These are phyloP conservation scores for Globomyces pollinis-pini DNA, from an alignment of 192 early-diverging fungal species.

Conservation along the genomic window DNA sequence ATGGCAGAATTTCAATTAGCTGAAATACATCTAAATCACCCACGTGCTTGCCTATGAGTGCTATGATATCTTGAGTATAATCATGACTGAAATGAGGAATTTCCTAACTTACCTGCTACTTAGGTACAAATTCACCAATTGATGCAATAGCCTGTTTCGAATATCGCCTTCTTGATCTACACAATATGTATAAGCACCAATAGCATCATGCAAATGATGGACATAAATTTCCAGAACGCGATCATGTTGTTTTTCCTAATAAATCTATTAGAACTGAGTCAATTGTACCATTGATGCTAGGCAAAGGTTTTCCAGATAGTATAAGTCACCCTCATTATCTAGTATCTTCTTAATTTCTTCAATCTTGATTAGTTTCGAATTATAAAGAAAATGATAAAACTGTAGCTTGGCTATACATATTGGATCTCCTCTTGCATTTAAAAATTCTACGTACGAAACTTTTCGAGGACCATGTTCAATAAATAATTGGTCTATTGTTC, in stretches of 20 bases:
- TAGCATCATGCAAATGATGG: conserved; percentile 14
- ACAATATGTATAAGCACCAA: conserved; percentile 24
- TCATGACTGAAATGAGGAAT: neutral
- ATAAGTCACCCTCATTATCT: neutral
- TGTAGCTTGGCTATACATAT: neutral
- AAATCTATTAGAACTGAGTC: neutral
- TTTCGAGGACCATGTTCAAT: neutral
- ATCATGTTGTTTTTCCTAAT: conserved; percentile 10
- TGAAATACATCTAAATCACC: neutral
- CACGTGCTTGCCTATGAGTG: neutral
- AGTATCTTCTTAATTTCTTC: neutral
- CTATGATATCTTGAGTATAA: neutral
- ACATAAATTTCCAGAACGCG: conserved; percentile 5
- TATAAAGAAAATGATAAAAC: conserved; percentile 1
- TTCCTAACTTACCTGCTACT: neutral
- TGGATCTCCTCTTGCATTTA: conserved; percentile 7
- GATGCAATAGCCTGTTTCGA: neutral
- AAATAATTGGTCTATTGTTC: conserved; percentile 2
- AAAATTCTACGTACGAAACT: neutral
- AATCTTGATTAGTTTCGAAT: neutral
- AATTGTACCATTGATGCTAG: neutral
- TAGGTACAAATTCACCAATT: neutral
- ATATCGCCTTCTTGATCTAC: neutral
- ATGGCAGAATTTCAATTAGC: neutral
- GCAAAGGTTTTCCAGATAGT: neutral